A percentile compares a stretch with the other conserved stretches of the same genome.
These are phyloP conservation scores for Sporodiniella umbellata DNA, from an alignment of 371 early-diverging fungal species.

Conservation along the genomic window DNA sequence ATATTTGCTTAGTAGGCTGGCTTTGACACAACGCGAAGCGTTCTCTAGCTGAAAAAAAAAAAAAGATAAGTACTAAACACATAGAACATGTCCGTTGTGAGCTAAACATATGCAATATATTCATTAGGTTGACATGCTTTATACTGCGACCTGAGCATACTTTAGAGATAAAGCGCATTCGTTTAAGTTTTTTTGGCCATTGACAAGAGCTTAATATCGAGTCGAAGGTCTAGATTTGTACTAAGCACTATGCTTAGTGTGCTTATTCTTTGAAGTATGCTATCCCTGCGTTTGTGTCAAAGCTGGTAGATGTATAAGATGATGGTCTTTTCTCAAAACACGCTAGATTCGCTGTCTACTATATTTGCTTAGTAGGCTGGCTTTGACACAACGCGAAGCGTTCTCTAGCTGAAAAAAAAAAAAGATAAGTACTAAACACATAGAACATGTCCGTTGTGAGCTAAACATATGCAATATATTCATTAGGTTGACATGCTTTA, in stretches of 20 bases:
- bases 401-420: slow-evolving; percentile 10
- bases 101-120: slow-evolving; percentile 8
- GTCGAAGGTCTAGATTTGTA: too few relatives aligned
- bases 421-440: too few relatives aligned
- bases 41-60: slow-evolving; percentile 8
- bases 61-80: slow-evolving; percentile 1
- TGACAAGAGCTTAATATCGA: slow-evolving; percentile 10
- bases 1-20: not conserved
- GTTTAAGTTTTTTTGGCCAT: slow-evolving; percentile 10
- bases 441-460: slow-evolving; percentile 9
- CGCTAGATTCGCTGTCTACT: too few relatives aligned
- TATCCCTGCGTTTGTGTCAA: too few relatives aligned
- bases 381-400: slow-evolving; percentile 3
- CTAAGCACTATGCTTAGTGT: too few relatives aligned
- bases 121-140: slow-evolving; percentile 8
- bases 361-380: not conserved
- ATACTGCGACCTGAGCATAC: slow-evolving; percentile 10
- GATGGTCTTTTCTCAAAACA: too few relatives aligned
- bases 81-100: slow-evolving; percentile 5
- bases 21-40: slow-evolving; percentile 3
- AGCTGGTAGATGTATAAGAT: too few relatives aligned
- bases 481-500: slow-evolving; percentile 8
- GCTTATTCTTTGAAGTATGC: too few relatives aligned
- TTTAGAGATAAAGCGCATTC: slow-evolving; percentile 10
- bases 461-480: slow-evolving; percentile 9